Conservation (phyloP, 345 rosid genomes). For the Populus davidiana region DNA sequence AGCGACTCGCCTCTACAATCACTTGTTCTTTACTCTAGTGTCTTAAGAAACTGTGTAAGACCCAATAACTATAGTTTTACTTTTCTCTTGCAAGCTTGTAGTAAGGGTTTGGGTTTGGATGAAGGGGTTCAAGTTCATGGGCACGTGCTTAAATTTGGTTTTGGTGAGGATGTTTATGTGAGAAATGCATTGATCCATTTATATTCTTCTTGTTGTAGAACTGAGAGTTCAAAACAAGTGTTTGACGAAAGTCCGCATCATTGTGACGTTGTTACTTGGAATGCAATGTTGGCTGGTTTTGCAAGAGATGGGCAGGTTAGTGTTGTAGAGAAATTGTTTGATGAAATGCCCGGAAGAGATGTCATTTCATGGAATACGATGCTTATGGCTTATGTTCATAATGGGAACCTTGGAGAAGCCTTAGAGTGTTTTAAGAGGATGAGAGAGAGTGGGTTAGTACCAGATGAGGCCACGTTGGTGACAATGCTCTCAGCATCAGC, state of each 20-base stretch:
- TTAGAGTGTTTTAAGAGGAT: slow-evolving; percentile 24
- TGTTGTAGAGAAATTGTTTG: slow-evolving; percentile 34
- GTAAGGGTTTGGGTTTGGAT: slow-evolving; percentile 16
- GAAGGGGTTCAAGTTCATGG: slow-evolving; percentile 32
- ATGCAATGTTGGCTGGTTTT: slow-evolving; percentile 14
- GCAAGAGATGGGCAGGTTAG: slow-evolving; percentile 25
- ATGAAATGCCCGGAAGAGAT: slow-evolving; percentile 29
- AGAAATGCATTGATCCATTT: slow-evolving; percentile 32
- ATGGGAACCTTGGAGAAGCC: slow-evolving; percentile 30
- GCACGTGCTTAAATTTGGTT: slow-evolving; percentile 23
- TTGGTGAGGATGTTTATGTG: slow-evolving; percentile 23
- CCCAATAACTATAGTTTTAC: slow-evolving; percentile 28
- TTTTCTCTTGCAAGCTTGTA: slow-evolving; percentile 27
- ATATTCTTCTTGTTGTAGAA: slow-evolving; percentile 20
- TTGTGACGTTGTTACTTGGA: slow-evolving; percentile 23
- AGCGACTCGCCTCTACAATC: slow-evolving; percentile 17
- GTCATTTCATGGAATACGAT: slow-evolving; percentile 48
- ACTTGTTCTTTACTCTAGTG: slow-evolving; percentile 15
- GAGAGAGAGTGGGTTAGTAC: slow-evolving; percentile 14
- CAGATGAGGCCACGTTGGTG: slow-evolving; percentile 29
- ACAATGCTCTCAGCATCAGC: slow-evolving; percentile 28
- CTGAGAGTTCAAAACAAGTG: slow-evolving; percentile 11
- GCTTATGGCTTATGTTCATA: slow-evolving; percentile 38
- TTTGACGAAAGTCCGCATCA: slow-evolving; percentile 14
- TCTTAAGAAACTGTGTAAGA: background rate